A percentile compares a stretch with the other conserved stretches of the same genome.
These are phyloP conservation scores for Lipomyces yamadae DNA, from an alignment of 805 yeast species.

Conservation along the genomic window DNA sequence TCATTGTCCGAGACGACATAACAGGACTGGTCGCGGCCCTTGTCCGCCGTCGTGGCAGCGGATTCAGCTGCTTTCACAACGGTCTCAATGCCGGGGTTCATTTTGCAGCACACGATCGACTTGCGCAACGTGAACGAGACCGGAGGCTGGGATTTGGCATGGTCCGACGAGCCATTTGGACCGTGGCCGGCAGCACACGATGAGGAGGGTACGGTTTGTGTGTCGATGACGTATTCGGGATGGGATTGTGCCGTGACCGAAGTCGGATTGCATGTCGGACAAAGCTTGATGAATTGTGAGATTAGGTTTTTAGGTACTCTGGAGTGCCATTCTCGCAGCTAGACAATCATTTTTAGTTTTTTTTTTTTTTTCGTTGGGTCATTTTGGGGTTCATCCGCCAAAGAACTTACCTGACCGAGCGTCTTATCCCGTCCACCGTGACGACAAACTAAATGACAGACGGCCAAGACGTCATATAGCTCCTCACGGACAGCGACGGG, in stretches of 20 bases:
- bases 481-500: slow-evolving; percentile 36
- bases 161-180: neutral
- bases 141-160: neutral
- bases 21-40: neutral
- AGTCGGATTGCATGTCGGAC: slow-evolving; percentile 49
- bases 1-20: neutral
- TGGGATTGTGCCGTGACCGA: slow-evolving; percentile 78
- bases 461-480: slow-evolving; percentile 29
- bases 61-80: slow-evolving; percentile 8
- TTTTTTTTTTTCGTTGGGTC: too few relatives aligned
- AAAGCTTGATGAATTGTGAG: slow-evolving; percentile 35
- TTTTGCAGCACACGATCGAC: slow-evolving; percentile 15
- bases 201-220: neutral
- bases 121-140: slow-evolving; percentile 6
- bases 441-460: slow-evolving; percentile 24
- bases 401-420: slow-evolving; percentile 18
- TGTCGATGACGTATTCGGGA: slow-evolving; percentile 50
- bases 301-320: slow-evolving; percentile 37
- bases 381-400: too few relatives aligned
- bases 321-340: slow-evolving; percentile 32
- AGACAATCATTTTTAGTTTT: neutral
- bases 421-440: slow-evolving; percentile 39
- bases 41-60: slow-evolving; percentile 8
- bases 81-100: slow-evolving; percentile 8
- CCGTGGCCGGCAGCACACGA: too few relatives aligned